Evolutionary conservation across 352 stramenopile species (phyloP).

Genomic region (Phytophthora macrochlamydospora): DNA sequence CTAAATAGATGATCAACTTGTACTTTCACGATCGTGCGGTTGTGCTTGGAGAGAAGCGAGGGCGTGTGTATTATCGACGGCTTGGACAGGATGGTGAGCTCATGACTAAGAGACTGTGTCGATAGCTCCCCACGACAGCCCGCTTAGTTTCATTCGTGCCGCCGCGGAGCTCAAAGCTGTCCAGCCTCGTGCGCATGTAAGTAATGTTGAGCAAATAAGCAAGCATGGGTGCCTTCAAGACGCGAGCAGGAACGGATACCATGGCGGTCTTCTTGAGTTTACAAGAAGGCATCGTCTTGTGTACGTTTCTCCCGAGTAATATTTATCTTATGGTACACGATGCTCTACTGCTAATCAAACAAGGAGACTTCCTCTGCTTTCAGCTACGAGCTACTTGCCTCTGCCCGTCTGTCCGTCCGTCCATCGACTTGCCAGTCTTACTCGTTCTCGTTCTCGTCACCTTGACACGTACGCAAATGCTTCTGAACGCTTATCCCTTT

Average conservation of each 20-base stretch:
- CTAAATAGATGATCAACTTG: slow-evolving; percentile 36
- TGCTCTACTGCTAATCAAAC: slow-evolving; percentile 48
- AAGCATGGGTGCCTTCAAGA: slow-evolving; percentile 15
- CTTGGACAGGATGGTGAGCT: too few species aligned
- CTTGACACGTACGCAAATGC: slow-evolving; percentile 13
- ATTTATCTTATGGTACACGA: slow-evolving; percentile 47
- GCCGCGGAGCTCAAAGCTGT: not conserved
- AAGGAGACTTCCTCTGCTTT: slow-evolving; percentile 31
- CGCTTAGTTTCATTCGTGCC: slow-evolving; percentile 32
- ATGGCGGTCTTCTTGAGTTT: too few species aligned
- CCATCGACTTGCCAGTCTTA: slow-evolving; percentile 23
- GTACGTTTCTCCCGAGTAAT: slow-evolving; percentile 34
- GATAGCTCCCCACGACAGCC: too few species aligned
- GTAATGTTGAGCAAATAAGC: slow-evolving; percentile 39
- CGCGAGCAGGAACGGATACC: not conserved
- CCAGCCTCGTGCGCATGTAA: slow-evolving; percentile 20
- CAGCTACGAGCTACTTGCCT: slow-evolving; percentile 37
- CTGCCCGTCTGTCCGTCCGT: slow-evolving; percentile 27
- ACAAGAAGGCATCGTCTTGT: too few species aligned
- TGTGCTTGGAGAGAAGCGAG: not conserved
- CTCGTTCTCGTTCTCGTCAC: slow-evolving; percentile 19
- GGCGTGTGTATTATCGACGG: not conserved
- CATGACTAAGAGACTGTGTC: too few species aligned
- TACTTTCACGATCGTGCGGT: not conserved
- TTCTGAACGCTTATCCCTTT: slow-evolving; percentile 16